phyloP scores from a whole-genome alignment of 1,139 yeast genomes.

The Arxiozyma slooffiae region DNA sequence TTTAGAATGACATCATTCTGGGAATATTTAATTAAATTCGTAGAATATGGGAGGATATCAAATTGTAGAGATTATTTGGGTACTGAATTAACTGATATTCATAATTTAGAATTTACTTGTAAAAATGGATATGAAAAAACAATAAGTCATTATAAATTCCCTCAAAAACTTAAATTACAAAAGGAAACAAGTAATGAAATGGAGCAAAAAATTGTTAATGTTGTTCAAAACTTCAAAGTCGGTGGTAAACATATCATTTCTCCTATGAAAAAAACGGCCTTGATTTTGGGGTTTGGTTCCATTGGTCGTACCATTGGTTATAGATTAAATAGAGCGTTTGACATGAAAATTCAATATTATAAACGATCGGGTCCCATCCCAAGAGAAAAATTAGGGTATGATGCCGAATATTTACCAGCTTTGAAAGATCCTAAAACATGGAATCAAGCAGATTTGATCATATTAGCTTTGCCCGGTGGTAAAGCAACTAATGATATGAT shows the following conservation, averaged over 20 bases:
- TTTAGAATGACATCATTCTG: conserved; percentile 52
- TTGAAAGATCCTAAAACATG: conserved; percentile 33
- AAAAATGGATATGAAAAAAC: conserved; percentile 3
- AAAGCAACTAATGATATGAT: conserved; percentile 49
- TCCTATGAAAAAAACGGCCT: conserved; percentile 52
- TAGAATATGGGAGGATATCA: conserved; percentile 33
- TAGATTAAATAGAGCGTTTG: conserved; percentile 43
- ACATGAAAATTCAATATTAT: conserved; percentile 58
- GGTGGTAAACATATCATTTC: conserved; percentile 43
- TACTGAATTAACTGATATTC: conserved; percentile 12
- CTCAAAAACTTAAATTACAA: conserved; percentile 4
- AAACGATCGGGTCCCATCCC: conserved; percentile 44
- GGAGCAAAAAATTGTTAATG: conserved; percentile 10
- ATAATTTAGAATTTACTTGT: conserved; percentile 7
- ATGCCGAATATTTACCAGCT: conserved; percentile 37
- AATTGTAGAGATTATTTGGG: conserved; percentile 35
- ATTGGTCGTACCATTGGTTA: conserved; percentile 61
- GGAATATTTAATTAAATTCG: conserved; percentile 35
- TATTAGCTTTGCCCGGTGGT: conserved; percentile 60
- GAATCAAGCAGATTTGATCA: conserved; percentile 45
- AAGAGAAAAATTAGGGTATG: conserved; percentile 37
- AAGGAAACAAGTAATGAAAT: not conserved
- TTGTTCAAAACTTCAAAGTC: conserved; percentile 34
- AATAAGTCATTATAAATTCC: conserved; percentile 3
- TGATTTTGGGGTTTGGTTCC: conserved; percentile 69